A percentile compares a stretch with the other conserved stretches of the same genome.
Evolutionary conservation across 208 protist genomes (phyloP).

Genomic region (Crithidia thermophila): DNA sequence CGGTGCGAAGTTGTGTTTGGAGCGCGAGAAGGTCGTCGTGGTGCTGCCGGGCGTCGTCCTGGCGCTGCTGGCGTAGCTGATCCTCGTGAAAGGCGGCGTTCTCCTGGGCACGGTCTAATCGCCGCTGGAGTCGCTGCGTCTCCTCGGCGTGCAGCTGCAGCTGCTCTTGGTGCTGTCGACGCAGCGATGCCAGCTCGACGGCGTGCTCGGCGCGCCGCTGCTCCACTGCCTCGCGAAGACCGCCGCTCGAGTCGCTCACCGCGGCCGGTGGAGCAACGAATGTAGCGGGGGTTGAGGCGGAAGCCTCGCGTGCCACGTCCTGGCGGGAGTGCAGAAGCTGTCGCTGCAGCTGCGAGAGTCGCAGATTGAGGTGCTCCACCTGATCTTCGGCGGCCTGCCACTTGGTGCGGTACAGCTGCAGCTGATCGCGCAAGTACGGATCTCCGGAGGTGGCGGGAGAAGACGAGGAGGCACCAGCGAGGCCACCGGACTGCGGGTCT

Average conservation of each 20-base stretch:
- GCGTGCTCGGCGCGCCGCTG: conserved; percentile 4
- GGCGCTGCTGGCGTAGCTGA: conserved; percentile 50
- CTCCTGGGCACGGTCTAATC: conserved; percentile 60
- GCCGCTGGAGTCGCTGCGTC: conserved; percentile 57
- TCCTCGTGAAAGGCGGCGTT: conserved; percentile 43
- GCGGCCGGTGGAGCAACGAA: no score
- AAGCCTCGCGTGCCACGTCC: background rate
- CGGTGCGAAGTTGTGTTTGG: conserved; percentile 48
- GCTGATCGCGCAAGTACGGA: conserved; percentile 38
- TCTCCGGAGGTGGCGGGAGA: conserved; percentile 5
- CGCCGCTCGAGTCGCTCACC: background rate
- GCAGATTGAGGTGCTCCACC: conserved; percentile 41
- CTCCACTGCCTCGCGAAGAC: background rate
- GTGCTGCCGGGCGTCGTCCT: conserved; percentile 44
- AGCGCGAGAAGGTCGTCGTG: conserved; percentile 41
- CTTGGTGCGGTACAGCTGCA: conserved; percentile 47
- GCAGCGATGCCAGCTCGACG: conserved; percentile 7
- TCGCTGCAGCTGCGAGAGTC: conserved; percentile 31
- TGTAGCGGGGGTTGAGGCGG: no score
- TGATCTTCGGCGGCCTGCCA: conserved; percentile 61
- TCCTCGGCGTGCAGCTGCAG: conserved; percentile 47
- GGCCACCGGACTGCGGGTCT: background rate
- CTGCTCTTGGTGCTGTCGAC: conserved; percentile 41
- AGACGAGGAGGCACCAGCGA: background rate
- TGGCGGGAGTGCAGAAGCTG: conserved; percentile 2